phyloP scores from a whole-genome alignment of 345 rosid species.

The Anacardium occidentale region DNA sequence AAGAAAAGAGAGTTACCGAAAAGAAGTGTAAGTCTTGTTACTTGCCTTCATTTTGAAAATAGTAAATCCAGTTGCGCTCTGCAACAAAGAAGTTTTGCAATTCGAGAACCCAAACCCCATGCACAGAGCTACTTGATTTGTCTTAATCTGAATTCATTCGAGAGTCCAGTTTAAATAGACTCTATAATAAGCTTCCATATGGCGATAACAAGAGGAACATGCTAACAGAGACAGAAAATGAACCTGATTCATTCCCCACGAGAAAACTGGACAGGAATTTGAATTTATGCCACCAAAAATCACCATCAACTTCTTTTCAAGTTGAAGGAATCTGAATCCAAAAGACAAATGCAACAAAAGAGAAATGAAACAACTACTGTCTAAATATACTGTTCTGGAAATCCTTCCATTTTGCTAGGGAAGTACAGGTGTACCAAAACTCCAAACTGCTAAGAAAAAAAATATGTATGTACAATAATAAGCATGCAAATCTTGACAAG shows the following conservation, averaged over 20 bases:
- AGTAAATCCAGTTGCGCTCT: slow-evolving; percentile 16
- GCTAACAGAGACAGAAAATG: background rate
- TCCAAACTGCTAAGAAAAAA: too few species aligned
- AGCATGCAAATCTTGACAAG: too few species aligned
- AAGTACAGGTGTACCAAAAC: too few species aligned
- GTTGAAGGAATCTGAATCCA: slow-evolving; percentile 1
- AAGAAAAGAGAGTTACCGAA: background rate
- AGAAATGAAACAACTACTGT: background rate
- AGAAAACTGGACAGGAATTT: background rate
- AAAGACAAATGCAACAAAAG: background rate
- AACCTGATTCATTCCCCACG: slow-evolving; percentile 18
- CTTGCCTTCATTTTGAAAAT: slow-evolving; percentile 36
- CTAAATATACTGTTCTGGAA: background rate
- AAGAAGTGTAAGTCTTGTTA: background rate
- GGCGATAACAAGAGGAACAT: background rate
- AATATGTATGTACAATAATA: too few species aligned
- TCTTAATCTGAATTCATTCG: slow-evolving; percentile 20
- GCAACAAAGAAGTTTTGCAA: slow-evolving; percentile 16
- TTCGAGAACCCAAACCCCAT: slow-evolving; percentile 25
- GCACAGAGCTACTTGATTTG: slow-evolving; percentile 8
- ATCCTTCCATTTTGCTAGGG: too few species aligned
- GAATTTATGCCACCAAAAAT: slow-evolving; percentile 20
- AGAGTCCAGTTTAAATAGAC: background rate
- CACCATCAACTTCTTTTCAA: slow-evolving; percentile 21
- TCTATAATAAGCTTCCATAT: background rate